Evolutionary conservation across 257 asterid species (phyloP).

Genomic region (Nicotiana benthamiana): DNA sequence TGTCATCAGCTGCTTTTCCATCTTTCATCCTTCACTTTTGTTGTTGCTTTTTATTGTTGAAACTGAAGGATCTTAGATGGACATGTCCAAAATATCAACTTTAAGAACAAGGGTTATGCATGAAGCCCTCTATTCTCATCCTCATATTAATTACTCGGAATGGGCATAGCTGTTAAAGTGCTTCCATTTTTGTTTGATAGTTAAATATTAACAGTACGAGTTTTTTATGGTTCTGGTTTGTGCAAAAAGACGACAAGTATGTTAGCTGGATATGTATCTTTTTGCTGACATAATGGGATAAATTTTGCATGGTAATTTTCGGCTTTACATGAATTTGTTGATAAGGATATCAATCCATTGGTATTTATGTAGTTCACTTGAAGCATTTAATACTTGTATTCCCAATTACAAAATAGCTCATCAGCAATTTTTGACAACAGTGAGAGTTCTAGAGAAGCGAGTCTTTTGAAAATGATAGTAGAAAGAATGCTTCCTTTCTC

Average conservation of each 20-base stretch:
- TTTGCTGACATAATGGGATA: background rate
- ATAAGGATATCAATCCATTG: background rate
- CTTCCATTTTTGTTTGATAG: background rate
- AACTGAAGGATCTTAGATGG: slow-evolving; percentile 1
- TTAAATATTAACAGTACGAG: background rate
- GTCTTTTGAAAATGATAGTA: background rate
- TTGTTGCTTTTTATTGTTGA: background rate
- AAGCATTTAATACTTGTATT: background rate
- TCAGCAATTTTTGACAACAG: background rate
- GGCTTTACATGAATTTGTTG: background rate
- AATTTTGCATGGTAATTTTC: slow-evolving; percentile 1
- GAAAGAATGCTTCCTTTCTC: background rate
- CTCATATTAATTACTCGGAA: background rate
- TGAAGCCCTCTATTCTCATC: background rate
- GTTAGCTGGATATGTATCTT: background rate
- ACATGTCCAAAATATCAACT: background rate
- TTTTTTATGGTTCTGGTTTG: background rate
- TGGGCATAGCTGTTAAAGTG: background rate
- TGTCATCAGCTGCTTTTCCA: background rate
- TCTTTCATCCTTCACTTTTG: background rate
- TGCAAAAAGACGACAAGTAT: background rate
- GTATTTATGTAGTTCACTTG: background rate
- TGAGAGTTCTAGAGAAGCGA: background rate
- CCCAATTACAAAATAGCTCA: background rate
- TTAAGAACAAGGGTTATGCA: background rate